Evolutionary conservation across 768 basidiomycete species (phyloP), one percentile per base, ranked within the genome.

Genomic region (Kwoniella newhampshirensis): DNA sequence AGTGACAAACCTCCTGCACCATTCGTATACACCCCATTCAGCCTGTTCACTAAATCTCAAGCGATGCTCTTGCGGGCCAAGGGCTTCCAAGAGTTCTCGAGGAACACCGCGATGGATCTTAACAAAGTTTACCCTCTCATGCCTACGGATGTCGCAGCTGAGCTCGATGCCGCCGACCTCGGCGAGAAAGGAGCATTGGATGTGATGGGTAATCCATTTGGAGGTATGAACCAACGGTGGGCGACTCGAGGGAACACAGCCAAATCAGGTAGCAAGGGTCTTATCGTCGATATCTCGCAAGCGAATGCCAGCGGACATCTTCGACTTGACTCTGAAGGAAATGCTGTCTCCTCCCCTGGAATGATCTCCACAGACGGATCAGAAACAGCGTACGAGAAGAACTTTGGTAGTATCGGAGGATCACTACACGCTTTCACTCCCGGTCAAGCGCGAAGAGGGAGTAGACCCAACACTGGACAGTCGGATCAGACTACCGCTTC

Each of bases 21-120:
- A 3, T 74, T 72, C 63, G 62, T 74, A 47, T 73, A 73, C 59
- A 73, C 74, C 9, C 76, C 76, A 1, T 75, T 68, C 67, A 69
- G 59, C 35, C 59, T 77, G 1, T 77, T 76, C 60, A 59, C 69
- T 48, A 71, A 69, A 20, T 60, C 74, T 18, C 76, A 77, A 55
- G 59, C 63, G 12, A 61, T 61, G 57, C 51, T 71, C 26, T 61
- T 74, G 17, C 59, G 67, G 17, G 70, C 67, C 26, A 64, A 58
- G 27, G 57, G 58, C 12, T 68, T 65, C 39, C 55, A 62, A 30
- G 69, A 67, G 9, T 65, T 64, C 49, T 54, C 62, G 12, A 54
- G 57, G 20, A 57, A 60, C 25, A 47, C 66, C 23, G 56, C 59
- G 13, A 23, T 46, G 25, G 66, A 70, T 47, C 53, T 71, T 18